These are phyloP conservation scores for Plasmodium yoelii DNA, from an alignment of 169 alveolate genomes.

Conservation along the genomic window DNA sequence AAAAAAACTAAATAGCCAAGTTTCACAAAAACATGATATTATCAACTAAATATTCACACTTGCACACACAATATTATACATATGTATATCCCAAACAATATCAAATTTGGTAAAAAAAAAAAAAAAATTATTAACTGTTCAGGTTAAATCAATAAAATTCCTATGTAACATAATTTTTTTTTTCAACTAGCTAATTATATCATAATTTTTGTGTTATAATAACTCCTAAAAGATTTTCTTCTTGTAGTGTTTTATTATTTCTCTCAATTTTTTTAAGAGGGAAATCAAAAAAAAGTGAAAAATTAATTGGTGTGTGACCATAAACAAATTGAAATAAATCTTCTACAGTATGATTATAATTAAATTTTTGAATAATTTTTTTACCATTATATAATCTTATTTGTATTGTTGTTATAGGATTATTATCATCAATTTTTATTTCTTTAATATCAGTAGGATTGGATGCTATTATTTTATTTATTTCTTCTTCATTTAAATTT, in stretches of 20 bases:
- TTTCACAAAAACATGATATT: too few species aligned
- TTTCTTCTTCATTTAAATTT: conserved; percentile 22
- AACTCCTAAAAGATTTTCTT: conserved; percentile 22
- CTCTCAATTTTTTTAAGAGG: conserved; percentile 50
- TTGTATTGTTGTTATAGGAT: conserved; percentile 49
- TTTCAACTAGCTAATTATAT: too few species aligned
- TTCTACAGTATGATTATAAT: conserved; percentile 71
- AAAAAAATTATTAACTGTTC: conserved; percentile 1
- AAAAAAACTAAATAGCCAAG: too few species aligned
- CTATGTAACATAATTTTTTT: too few species aligned
- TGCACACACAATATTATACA: too few species aligned
- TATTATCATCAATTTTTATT: conserved; percentile 39
- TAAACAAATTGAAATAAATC: conserved; percentile 53
- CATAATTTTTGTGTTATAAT: conserved; percentile 56
- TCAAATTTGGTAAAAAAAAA: neutral
- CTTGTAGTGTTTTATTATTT: conserved; percentile 20
- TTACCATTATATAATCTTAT: conserved; percentile 66
- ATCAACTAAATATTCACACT: too few species aligned
- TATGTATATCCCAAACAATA: too few species aligned
- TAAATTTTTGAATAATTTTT: conserved; percentile 54
- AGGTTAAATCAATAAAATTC: neutral
- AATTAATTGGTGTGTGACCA: conserved; percentile 40
- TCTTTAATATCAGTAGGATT: conserved; percentile 20
- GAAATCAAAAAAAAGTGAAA: conserved; percentile 61
- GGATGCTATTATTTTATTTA: conserved; percentile 34